Conservation (phyloP, 1,284 basidiomycete species). For the Vanrija pseudolonga region DNA sequence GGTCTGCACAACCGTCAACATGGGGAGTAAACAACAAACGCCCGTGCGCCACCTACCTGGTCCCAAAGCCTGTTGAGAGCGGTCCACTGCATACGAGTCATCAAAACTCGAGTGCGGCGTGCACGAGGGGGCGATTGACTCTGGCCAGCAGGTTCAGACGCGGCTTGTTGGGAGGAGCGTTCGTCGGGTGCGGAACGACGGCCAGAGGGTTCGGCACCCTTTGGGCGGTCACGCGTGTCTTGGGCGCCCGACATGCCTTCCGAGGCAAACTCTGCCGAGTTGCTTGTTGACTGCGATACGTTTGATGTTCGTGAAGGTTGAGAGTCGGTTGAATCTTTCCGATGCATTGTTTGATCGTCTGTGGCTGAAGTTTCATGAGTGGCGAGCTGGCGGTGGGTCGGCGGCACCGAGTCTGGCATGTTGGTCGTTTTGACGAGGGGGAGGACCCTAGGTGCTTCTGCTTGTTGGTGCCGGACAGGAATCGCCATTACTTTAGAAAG, state of each 20-base stretch:
- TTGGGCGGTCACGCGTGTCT: background rate
- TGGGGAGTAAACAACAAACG: background rate
- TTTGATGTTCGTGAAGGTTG: no score
- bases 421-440: no score
- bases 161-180: background rate
- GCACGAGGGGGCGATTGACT: constrained; percentile 4
- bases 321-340: no score
- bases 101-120: constrained; percentile 26
- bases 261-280: background rate
- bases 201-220: background rate
- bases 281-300: background rate
- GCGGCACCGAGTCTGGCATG: no score
- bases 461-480: no score
- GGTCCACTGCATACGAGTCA: constrained; percentile 22
- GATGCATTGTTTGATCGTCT: no score
- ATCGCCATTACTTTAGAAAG: no score
- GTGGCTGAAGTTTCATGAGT: no score
- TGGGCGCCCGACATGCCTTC: background rate
- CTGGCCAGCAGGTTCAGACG: constrained; percentile 1
- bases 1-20: constrained; percentile 23
- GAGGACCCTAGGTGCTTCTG: no score
- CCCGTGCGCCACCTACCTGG: constrained; percentile 14
- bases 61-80: constrained; percentile 20
- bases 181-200: background rate
- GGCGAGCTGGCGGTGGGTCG: no score